These are phyloP conservation scores for Fraxinus sp. DNA, from an alignment of 305 asterid species.

Conservation along the genomic window DNA sequence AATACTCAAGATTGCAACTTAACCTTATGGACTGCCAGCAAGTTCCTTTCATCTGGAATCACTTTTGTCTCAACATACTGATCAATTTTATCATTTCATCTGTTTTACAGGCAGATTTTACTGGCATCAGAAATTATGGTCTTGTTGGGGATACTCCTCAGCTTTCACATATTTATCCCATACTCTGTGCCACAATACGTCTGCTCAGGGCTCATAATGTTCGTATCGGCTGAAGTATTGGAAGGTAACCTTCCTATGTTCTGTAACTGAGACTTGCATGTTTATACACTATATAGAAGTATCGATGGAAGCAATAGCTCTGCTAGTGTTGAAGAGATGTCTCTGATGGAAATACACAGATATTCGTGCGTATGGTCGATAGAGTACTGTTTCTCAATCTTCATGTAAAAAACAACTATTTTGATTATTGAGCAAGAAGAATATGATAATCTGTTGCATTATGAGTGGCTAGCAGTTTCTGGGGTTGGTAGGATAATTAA, in stretches of 20 bases:
- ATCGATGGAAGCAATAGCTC: background rate
- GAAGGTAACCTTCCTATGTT: conserved; percentile 57
- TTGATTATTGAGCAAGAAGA: background rate
- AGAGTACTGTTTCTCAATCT: background rate
- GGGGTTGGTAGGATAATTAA: background rate
- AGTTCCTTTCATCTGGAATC: background rate
- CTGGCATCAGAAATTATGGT: conserved; percentile 87
- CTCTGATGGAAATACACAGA: background rate
- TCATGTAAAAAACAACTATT: background rate
- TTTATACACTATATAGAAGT: background rate
- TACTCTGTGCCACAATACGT: conserved; percentile 88
- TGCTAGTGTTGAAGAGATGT: background rate
- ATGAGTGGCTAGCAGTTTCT: background rate
- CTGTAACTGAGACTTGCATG: background rate
- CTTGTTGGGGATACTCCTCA: conserved; percentile 71
- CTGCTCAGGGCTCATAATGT: conserved; percentile 79
- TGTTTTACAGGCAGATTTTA: conserved; percentile 2
- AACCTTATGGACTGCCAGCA: background rate
- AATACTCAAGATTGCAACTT: background rate
- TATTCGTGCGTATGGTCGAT: background rate
- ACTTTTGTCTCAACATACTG: background rate
- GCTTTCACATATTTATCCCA: conserved; percentile 65
- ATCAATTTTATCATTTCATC: background rate
- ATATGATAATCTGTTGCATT: background rate
- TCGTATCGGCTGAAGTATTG: conserved; percentile 93